Base-by-base conservation (phyloP, 2,329 filamentous ascomycete genomes). In the Cryphonectria naterciae region DNA sequence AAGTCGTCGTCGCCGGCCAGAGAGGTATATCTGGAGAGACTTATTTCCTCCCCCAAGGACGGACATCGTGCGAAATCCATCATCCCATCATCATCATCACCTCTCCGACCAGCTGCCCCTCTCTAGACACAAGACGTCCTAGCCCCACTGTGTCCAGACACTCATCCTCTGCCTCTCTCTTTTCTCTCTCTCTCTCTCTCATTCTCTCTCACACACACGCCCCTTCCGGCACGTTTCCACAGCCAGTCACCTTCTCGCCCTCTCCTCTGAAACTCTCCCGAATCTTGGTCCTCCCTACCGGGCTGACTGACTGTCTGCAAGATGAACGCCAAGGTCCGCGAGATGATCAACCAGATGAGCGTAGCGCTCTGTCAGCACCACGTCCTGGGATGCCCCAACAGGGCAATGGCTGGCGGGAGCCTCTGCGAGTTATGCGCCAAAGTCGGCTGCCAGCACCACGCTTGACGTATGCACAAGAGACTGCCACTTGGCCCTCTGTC, bases 281-380 rank as follows among this genome's bases (percentile, higher is more conserved):
- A 60, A 2, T 19, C 17, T 32, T 25, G 19, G 22, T 49, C 19
- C 41, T 49, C 46, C 22, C 52, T 25, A 2, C 19, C 17, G n/a
- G 17, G 19, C 58, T 15, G 39, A 49, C 28, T 17, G 62, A 41
- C 58, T 39, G 32, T 63, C 17, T 6, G 15, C 17, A 56, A 35
- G 37, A 68, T 65, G 61, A 65, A 22, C 4, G 43, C 62, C 17
- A 32, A 37, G 7, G n/a, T 62, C 37, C 22, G 35, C 22, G 62
- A 54, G 25, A 66, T 35, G 35, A 35, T 68, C 13, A 46, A 65
- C n/a, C 69, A 68, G n/a, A 73, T 73, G 71, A 73, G 71, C 63
- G 66, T 69, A 43, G 70, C 68, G 39, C 54, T 68, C 32, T 73
- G 71, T 60, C 52, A 68, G 28, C 71, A 73, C 52, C 71, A 73